phyloP scores from a whole-genome alignment of 1,139 yeast genomes.

The Debaryomyces nepalensis region DNA sequence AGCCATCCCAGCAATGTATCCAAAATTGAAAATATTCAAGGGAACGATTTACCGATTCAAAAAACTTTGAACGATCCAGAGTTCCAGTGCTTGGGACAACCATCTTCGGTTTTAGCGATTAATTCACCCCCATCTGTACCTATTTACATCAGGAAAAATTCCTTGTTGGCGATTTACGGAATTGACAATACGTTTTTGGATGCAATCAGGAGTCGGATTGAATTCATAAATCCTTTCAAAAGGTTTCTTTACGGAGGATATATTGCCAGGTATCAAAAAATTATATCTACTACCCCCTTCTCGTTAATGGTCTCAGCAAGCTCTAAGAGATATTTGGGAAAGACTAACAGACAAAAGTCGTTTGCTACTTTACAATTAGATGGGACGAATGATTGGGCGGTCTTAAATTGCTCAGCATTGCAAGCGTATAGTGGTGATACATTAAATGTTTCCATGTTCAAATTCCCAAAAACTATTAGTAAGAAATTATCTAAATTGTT shows the following conservation, averaged over 20 bases:
- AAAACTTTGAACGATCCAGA: conserved; percentile 28
- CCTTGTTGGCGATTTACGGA: conserved; percentile 54
- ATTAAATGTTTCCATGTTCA: conserved; percentile 38
- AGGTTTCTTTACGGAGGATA: conserved; percentile 48
- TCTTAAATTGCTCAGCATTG: conserved; percentile 50
- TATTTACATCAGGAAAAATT: conserved; percentile 48
- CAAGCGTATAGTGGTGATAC: conserved; percentile 59
- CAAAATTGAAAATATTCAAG: conserved; percentile 23
- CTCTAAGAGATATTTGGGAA: conserved; percentile 22
- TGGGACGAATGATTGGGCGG: conserved; percentile 66
- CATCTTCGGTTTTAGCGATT: conserved; percentile 49
- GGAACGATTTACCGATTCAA: conserved; percentile 22
- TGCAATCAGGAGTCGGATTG: conserved; percentile 35
- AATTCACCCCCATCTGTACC: conserved; percentile 64
- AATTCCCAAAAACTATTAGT: conserved; percentile 48
- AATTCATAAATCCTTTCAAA: conserved; percentile 39
- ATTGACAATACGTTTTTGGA: conserved; percentile 24
- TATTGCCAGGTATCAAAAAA: conserved; percentile 45
- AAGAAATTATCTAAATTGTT: conserved; percentile 34
- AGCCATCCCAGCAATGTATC: conserved; percentile 1
- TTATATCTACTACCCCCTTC: conserved; percentile 54
- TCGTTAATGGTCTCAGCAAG: conserved; percentile 41
- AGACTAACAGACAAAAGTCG: conserved; percentile 30
- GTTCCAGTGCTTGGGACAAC: conserved; percentile 48
- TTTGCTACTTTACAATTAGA: conserved; percentile 53